phyloP scores from a whole-genome alignment of 208 protist species.

The Trypanosoma theileri region DNA sequence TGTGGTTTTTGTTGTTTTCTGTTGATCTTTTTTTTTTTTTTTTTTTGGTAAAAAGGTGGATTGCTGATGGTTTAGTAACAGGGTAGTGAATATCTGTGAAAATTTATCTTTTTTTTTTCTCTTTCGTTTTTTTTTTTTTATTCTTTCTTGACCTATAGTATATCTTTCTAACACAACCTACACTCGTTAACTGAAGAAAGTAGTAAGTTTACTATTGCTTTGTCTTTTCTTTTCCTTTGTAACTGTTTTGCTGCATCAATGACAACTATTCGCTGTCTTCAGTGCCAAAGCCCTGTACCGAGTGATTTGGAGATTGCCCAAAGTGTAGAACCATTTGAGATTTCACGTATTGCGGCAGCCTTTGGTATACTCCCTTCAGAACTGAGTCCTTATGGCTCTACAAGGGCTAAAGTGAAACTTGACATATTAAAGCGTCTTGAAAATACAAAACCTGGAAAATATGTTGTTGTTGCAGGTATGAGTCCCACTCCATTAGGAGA shows the following conservation, averaged over 20 bases:
- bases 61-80: no score
- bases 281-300: slow-evolving; percentile 79
- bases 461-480: slow-evolving; percentile 96
- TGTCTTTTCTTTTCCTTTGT: slow-evolving; percentile 20
- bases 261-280: slow-evolving; percentile 47
- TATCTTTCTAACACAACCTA: no score
- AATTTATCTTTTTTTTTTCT: slow-evolving; percentile 7
- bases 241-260: slow-evolving; percentile 2
- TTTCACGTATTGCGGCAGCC: slow-evolving; percentile 68
- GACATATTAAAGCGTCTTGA: slow-evolving; percentile 87
- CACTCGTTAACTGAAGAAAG: no score
- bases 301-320: slow-evolving; percentile 96
- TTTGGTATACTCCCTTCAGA: slow-evolving; percentile 88
- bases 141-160: background rate
- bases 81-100: no score
- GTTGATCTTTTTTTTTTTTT: slow-evolving; percentile 10
- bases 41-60: background rate
- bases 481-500: slow-evolving; percentile 94
- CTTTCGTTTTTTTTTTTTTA: slow-evolving; percentile 14
- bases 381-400: slow-evolving; percentile 92
- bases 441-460: slow-evolving; percentile 85
- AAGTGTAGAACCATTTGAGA: slow-evolving; percentile 71
- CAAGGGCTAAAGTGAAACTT: slow-evolving; percentile 90
- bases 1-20: no score
- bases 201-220: slow-evolving; percentile 4